Conservation (phyloP, 2,329 filamentous ascomycete genomes). For the Fusarium robinianum region DNA sequence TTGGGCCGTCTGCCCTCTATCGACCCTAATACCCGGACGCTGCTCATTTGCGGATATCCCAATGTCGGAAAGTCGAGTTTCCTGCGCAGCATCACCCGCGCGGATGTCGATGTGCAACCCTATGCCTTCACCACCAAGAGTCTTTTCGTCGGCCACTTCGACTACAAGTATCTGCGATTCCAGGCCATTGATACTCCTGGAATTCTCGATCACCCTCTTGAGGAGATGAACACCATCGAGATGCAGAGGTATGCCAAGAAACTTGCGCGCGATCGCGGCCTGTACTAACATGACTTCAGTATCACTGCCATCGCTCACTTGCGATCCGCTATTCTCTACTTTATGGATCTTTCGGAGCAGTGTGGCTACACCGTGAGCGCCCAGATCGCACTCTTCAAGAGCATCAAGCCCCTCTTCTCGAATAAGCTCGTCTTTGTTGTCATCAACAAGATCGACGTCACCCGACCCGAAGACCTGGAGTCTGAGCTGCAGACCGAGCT, state of each 20-base stretch:
- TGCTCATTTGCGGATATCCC: constrained; percentile 96
- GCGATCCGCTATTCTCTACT: constrained; percentile 92
- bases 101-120: constrained; percentile 95
- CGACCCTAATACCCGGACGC: constrained; percentile 93
- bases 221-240: constrained; percentile 99
- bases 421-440: constrained; percentile 98
- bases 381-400: constrained; percentile 94
- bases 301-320: constrained; percentile 98
- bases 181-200: constrained; percentile 96
- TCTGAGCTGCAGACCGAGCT: constrained; percentile 76
- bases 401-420: constrained; percentile 93
- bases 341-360: constrained; percentile 97
- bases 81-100: constrained; percentile 85
- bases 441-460: constrained; percentile 97
- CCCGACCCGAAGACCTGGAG: constrained; percentile 84
- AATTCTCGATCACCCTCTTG: constrained; percentile 94
- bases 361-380: constrained; percentile 92
- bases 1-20: constrained; percentile 97
- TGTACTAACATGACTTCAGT: constrained; percentile 46
- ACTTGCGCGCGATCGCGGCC: no score
- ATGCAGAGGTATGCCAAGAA: constrained; percentile 68
- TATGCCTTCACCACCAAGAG: constrained; percentile 99
- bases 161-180: constrained; percentile 73
- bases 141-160: constrained; percentile 96
- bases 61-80: constrained; percentile 98